Evolutionary conservation across 805 yeast genomes (phyloP), one percentile per base, ranked within the genome.

Genomic region (Komagataella phaffii): DNA sequence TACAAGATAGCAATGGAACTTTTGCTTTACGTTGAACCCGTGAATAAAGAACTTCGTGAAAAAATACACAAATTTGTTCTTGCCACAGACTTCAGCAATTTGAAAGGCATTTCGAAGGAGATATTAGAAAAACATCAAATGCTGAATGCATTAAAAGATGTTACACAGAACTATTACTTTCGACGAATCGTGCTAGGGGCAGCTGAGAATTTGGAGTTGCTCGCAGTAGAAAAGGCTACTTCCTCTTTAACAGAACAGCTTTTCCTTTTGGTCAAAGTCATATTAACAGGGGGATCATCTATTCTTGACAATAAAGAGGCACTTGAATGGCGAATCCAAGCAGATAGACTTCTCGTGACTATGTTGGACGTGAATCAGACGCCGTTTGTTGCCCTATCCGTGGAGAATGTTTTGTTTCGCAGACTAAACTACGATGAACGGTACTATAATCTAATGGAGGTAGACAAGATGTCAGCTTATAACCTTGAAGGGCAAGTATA

Each of bases 11-110:
- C 77, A 0, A 72, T 79, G 58, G 81, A 83, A 51, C 66, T 90
- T 47, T 60, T 91, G 53, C 71, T 87, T 36, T 88, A 87, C 61
- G 71, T 79, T 5, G 96, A 88, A 56, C 95, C 96, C 4, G 73
- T 76, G 56, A 74, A 77, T 47, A 77, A 79, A 54, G 68, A 70
- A 43, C 62, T 83, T 46, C 73, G 74, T 43, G 83, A 85, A 51
- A 74, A 76, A 44, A 69, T 87, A 30, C 82, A 81, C 52, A 83
- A 84, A 56, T 67, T 88, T 59, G 69, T 81, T 46, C 72, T 90
- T 55, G 79, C 88, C 3, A 76, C 85, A 30, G 90, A 88, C 61
- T 76, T 85, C 61, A 78, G 78, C 44, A 84, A 88, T 56, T 62
- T 82, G 45, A 54, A 66, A 0, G 71, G 75, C 2, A 70, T 85